Base-by-base conservation (phyloP, 2,329 filamentous ascomycete genomes). In the Orbilia ellipsospora region DNA sequence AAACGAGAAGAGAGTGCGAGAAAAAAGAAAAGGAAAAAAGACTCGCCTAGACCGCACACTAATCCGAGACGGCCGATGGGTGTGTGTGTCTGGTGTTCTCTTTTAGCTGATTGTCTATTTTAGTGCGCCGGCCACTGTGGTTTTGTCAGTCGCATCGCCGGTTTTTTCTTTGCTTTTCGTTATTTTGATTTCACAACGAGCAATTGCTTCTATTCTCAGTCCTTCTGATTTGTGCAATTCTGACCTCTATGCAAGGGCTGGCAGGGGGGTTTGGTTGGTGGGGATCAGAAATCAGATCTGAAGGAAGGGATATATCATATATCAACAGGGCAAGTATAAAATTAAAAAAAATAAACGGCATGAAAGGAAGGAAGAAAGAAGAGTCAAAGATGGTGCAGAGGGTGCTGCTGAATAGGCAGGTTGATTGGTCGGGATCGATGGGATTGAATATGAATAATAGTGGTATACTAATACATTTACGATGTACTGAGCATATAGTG, bases 1-100 rank as follows among this genome's bases (percentile, higher is more conserved):
- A 23, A 36, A 13, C 6, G 5, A 23, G 15, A 23, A n/a, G 51
- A 18, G 23, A 36, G 7, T 1, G 5, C 12, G 8, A 15, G 13
- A 52, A 18, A 50, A 23, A 52, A 42, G 16, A 42, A 48, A 31
- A 45, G 36, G 26, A 51, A 67, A 67, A 74, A 74, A 74, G 70
- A 74, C 70, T 60, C 63, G 70, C 54, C 70, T 74, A 74, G 70
- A 74, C 44, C 70, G 31, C 42, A 36, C 44, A 48, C 44, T 48
- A 48, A 48, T 48, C 16, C 16, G 44, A 18, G 44, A 18, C 16
- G 44, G 31, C 31, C 31, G 31, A 36, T 36, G 28, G 4, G 31
- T 36, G 31, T 36, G 31, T 10, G 31, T 36, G 31, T 36, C 31
- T 36, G 31, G 31, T 36, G 31, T 36, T 36, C 31, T 10, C 10